Base-by-base conservation (phyloP, 345 rosid genomes). In the Cardamine chenopodiifolia region DNA sequence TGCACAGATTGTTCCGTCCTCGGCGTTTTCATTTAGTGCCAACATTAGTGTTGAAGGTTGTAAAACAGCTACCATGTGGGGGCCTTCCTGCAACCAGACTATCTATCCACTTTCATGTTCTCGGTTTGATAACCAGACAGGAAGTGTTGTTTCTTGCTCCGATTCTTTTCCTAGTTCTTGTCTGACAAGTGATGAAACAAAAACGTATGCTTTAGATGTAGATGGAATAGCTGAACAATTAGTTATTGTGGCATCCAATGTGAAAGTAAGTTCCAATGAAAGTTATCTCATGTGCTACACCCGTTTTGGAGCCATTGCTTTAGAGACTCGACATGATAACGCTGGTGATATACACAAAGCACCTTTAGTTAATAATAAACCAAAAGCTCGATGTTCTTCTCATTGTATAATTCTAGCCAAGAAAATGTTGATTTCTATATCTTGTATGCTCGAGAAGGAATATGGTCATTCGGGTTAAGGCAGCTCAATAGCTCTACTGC, bases 41-140 rank as follows among this genome's bases (percentile, higher is more conserved):
- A 90, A 90, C 74, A 82, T 95, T 62, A 92, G 83, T 28, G 92
- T 95, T 47, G 92, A 90, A 85, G 99, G 97, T 72, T 95, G 99
- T 76, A 76, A 70, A 74, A 79, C 86, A 48, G 84, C 90, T 72
- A 83, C 83, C 40, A 82, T 83, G 88, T 86, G 86, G 89, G 98
- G 98, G 11, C 90, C 83, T 79, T 85, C 76, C 72, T 94, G 98
- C 88, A 89, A 91, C 84, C 90, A 86, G 83, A 90, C 93, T 17
- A 75, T 94, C 47, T 82, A 85, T 57, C 80, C 76, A 18, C 93
- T 94, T 81, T 81, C 84, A 2, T 94, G 97, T 76, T 77, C 83
- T 76, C 83, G 26, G 74, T 82, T 81, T 45, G 83, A 76, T 61
- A 82, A 75, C 71, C 78, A 76, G 68, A 78, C 60, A 42, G 84